Conservation (phyloP, 371 early-diverging fungal species). For the Apophysomyces sp. region DNA sequence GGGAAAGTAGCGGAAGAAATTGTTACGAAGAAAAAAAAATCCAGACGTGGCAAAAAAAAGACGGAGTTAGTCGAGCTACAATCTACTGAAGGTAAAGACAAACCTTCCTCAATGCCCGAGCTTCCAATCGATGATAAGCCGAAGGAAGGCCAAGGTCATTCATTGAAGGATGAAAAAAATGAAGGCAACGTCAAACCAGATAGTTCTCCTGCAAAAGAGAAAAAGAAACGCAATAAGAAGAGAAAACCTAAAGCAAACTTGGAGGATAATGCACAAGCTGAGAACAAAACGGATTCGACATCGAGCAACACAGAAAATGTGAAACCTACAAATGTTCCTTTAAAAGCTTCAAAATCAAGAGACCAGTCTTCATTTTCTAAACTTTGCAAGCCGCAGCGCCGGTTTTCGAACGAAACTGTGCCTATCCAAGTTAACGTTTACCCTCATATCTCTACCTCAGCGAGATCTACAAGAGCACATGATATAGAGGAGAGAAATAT, state of each 20-base stretch:
- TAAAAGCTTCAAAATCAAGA: not conserved
- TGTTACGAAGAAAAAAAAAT: too few species aligned
- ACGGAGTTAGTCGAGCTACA: too few species aligned
- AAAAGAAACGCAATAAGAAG: not conserved
- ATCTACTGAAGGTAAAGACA: too few species aligned
- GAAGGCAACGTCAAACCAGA: not conserved
- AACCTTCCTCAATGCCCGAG: too few species aligned
- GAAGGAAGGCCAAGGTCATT: too few species aligned
- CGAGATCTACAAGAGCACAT: not conserved
- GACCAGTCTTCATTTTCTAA: not conserved
- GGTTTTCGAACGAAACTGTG: not conserved
- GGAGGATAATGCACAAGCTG: not conserved
- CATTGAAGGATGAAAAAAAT: too few species aligned
- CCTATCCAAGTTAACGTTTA: not conserved
- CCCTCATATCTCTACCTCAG: not conserved
- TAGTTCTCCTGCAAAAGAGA: not conserved
- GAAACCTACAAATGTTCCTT: too few species aligned
- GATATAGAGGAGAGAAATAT: not conserved
- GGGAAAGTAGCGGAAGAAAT: too few species aligned
- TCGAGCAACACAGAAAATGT: too few species aligned
- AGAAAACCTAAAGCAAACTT: not conserved
- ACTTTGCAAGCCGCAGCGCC: not conserved
- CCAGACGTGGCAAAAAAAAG: too few species aligned
- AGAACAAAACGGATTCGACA: not conserved
- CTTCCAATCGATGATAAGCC: too few species aligned